phyloP scores from a whole-genome alignment of 192 early-diverging fungal genomes.

The Jimgerdemannia lactiflua region DNA sequence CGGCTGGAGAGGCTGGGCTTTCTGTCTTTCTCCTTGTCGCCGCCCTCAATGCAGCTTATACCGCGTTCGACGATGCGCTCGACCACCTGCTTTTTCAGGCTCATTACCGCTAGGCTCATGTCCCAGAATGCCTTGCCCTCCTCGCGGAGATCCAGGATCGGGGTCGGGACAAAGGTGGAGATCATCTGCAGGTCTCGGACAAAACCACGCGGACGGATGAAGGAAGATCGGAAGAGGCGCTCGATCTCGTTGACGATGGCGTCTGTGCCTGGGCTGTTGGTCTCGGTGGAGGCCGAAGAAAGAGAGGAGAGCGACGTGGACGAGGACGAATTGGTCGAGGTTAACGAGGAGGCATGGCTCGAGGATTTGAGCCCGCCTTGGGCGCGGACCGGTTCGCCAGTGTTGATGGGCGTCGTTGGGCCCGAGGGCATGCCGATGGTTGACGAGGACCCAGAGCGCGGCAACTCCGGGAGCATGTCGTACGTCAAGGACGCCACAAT shows the following conservation, averaged over 20 bases:
- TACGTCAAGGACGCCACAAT: constrained; percentile 37
- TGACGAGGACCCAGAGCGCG: background rate
- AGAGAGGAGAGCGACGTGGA: background rate
- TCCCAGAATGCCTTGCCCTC: constrained; percentile 45
- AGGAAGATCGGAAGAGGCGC: constrained; percentile 22
- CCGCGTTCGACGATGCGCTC: constrained; percentile 34
- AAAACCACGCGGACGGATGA: constrained; percentile 23
- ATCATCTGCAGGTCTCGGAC: constrained; percentile 39
- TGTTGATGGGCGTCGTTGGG: background rate
- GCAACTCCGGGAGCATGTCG: constrained; percentile 14
- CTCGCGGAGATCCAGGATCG: constrained; percentile 32
- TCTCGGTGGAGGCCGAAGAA: constrained; percentile 12
- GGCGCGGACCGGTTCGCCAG: background rate
- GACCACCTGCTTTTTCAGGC: constrained; percentile 31
- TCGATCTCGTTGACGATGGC: constrained; percentile 39
- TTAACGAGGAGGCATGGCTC: background rate
- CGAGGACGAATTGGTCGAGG: background rate
- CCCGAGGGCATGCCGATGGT: background rate
- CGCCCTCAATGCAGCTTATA: constrained; percentile 23
- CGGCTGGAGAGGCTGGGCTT: background rate
- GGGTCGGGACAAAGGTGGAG: constrained; percentile 29
- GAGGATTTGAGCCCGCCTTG: constrained; percentile 4
- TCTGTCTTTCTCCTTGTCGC: background rate
- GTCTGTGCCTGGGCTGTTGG: constrained; percentile 35
- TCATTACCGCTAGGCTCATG: constrained; percentile 33